A percentile compares a stretch with the other conserved stretches of the same genome.
Conservation (phyloP, 768 basidiomycete species). For the Amanita inopinata region DNA sequence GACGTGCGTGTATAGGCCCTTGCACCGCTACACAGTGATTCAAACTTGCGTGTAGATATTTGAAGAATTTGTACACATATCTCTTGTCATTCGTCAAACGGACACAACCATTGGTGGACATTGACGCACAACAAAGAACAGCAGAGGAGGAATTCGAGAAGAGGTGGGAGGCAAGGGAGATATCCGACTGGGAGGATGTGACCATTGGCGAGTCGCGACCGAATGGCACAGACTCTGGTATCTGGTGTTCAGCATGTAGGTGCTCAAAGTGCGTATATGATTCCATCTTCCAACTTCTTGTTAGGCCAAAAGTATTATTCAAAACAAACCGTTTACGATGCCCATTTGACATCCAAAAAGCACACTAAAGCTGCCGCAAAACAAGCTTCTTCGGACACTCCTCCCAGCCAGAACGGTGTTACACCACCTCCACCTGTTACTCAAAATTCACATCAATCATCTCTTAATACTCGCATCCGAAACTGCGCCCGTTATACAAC, state of each 20-base stretch:
- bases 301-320: conserved; percentile 90
- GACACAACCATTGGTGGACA: conserved; percentile 74
- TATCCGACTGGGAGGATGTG: conserved; percentile 68
- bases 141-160: conserved; percentile 62
- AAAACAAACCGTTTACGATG: conserved; percentile 96
- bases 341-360: conserved; percentile 92
- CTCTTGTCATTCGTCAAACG: conserved; percentile 80
- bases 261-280: conserved; percentile 13
- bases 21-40: background rate
- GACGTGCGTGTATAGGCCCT: conserved; percentile 35
- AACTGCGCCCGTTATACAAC: conserved; percentile 65
- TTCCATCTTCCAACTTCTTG: conserved; percentile 8
- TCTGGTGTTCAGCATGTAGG: conserved; percentile 94
- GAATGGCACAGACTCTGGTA: conserved; percentile 46
- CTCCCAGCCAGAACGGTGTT: conserved; percentile 51
- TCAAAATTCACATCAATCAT: conserved; percentile 22
- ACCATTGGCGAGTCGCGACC: conserved; percentile 29
- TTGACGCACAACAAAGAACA: conserved; percentile 56
- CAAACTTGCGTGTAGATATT: conserved; percentile 47
- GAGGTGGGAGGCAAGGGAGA: conserved; percentile 71
- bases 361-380: conserved; percentile 86
- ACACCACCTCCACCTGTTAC: conserved; percentile 19
- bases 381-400: conserved; percentile 37
- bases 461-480: conserved; percentile 41
- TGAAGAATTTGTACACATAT: conserved; percentile 74